These are phyloP conservation scores for Fusarium sp. DNA, from an alignment of 2,329 filamentous ascomycete species.

Conservation along the genomic window DNA sequence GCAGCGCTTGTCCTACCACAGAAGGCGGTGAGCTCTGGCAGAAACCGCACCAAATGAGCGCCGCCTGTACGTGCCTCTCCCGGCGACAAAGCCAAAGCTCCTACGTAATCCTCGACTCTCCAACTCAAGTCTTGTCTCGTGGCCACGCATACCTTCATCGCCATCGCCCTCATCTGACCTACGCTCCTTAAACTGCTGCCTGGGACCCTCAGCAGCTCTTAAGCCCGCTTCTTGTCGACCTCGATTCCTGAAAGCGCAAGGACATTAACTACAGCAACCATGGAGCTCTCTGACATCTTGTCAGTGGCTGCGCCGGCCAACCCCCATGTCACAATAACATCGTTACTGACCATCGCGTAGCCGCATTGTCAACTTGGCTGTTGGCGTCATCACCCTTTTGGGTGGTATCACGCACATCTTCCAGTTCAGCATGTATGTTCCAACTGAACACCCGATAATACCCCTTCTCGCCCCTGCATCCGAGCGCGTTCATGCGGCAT, in stretches of 20 bases:
- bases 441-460: neutral
- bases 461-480: neutral
- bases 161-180: conserved; percentile 33
- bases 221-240: conserved; percentile 3
- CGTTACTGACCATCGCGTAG: conserved; percentile 64
- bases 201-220: conserved; percentile 24
- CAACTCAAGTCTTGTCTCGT: conserved; percentile 40
- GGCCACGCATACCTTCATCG: conserved; percentile 36
- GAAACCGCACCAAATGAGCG: neutral
- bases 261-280: conserved; percentile 54
- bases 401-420: conserved; percentile 84
- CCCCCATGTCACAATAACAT: conserved; percentile 3
- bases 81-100: neutral
- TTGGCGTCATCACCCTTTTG: conserved; percentile 87
- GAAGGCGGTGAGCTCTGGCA: neutral
- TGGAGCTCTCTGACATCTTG: conserved; percentile 96
- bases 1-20: neutral
- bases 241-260: conserved; percentile 24
- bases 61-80: neutral
- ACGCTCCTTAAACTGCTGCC: conserved; percentile 41
- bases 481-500: neutral
- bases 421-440: conserved; percentile 67
- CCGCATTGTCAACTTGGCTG: conserved; percentile 92
- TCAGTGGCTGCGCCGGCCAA: conserved; percentile 59
- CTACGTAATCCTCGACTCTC: conserved; percentile 37